Conservation (phyloP, 345 rosid species). For the Carallia brachiata region DNA sequence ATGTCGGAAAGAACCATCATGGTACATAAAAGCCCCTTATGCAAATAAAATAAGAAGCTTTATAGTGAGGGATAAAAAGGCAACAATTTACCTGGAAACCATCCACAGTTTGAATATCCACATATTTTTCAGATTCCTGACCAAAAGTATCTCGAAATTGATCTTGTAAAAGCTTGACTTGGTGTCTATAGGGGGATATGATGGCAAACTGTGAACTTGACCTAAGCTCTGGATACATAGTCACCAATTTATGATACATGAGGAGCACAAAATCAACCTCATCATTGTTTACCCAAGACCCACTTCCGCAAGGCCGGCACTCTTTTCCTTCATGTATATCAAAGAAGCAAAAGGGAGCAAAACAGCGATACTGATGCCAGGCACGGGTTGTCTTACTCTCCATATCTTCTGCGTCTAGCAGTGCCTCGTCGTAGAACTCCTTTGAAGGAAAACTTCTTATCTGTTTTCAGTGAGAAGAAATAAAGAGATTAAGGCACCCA, state of each 20-base stretch:
- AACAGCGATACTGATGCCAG: constrained; percentile 81
- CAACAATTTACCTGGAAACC: constrained; percentile 81
- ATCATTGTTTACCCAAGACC: constrained; percentile 72
- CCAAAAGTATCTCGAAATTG: constrained; percentile 77
- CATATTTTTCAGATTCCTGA: constrained; percentile 62
- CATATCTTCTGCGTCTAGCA: constrained; percentile 80
- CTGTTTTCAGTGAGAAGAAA: constrained; percentile 31
- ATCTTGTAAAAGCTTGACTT: constrained; percentile 82
- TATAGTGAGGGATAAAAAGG: not conserved
- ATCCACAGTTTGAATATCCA: constrained; percentile 86
- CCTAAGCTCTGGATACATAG: constrained; percentile 67
- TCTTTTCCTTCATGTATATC: constrained; percentile 83
- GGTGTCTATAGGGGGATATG: constrained; percentile 85
- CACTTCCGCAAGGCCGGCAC: constrained; percentile 80
- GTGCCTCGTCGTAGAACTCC: constrained; percentile 70
- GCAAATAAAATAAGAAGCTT: not conserved
- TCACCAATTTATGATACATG: constrained; percentile 75
- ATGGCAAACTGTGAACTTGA: constrained; percentile 90
- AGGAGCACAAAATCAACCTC: constrained; percentile 85
- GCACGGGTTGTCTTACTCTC: constrained; percentile 61
- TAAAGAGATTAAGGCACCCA: constrained; percentile 3
- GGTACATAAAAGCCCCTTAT: not conserved
- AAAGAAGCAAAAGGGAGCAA: constrained; percentile 92
- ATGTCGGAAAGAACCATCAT: not conserved
- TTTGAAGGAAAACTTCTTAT: constrained; percentile 88